phyloP scores from a whole-genome alignment of 371 early-diverging fungal genomes.

The Sporodiniella umbellata region DNA sequence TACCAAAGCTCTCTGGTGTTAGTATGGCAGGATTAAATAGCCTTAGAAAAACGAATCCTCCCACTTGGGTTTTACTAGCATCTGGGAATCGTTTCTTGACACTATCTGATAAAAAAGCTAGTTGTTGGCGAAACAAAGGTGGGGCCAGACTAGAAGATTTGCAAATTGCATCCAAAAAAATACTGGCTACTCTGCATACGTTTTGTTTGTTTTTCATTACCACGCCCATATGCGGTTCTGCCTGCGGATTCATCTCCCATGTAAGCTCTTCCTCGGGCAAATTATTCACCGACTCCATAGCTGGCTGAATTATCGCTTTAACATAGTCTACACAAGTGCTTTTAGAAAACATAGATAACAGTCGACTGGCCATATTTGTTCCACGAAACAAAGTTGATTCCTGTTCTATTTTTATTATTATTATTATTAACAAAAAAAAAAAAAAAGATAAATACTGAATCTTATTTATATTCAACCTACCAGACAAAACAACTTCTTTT shows the following conservation, averaged over 20 bases:
- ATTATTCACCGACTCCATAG: conserved; percentile 49
- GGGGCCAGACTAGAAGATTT: conserved; percentile 68
- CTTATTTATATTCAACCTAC: conserved; percentile 15
- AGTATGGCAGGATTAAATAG: conserved; percentile 93
- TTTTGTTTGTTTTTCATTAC: conserved; percentile 68
- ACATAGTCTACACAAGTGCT: conserved; percentile 74
- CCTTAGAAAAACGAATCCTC: conserved; percentile 89
- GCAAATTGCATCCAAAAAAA: conserved; percentile 78
- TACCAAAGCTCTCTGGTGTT: conserved; percentile 65
- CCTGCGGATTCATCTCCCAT: conserved; percentile 81
- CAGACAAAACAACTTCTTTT: conserved; percentile 74
- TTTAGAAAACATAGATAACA: conserved; percentile 78
- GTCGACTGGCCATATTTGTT: conserved; percentile 81
- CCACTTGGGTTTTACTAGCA: conserved; percentile 78
- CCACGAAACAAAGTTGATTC: conserved; percentile 86
- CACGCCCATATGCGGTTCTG: conserved; percentile 56
- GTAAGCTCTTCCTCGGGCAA: conserved; percentile 30
- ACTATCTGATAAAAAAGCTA: conserved; percentile 64
- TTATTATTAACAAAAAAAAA: neutral
- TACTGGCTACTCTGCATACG: conserved; percentile 65
- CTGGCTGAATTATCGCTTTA: conserved; percentile 71
- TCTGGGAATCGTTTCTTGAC: conserved; percentile 82
- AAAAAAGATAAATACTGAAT: too few relatives aligned
- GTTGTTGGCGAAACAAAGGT: conserved; percentile 67
- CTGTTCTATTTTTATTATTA: conserved; percentile 38